Base-by-base conservation (phyloP, 495 filamentous ascomycete genomes). In the Penicillium goetzii region DNA sequence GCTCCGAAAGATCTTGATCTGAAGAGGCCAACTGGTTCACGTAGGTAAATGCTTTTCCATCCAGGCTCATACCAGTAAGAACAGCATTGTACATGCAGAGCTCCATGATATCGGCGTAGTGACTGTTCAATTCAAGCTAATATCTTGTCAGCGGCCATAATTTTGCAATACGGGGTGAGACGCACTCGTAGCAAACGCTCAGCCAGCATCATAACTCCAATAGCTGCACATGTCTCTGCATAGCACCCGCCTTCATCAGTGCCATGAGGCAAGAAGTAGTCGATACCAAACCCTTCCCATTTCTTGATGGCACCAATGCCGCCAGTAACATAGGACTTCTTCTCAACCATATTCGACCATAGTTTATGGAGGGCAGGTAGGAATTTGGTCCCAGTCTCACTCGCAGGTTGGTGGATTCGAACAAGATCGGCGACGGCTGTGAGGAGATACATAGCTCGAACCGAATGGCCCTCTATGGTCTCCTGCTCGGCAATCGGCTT, bases 201-300 rank as follows among this genome's bases (percentile, higher is more conserved):
- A 11, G 83, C 83, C 7, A 86, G 69, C 80, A 88, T 84, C 69
- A 88, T 87, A 32, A 86, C 74, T n/a, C 81, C 85, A 64, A 88
- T 85, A 1, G 78, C 79, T 3, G 85, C 85, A 62, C 85, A 88
- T 6, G 85, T 88, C 69, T 88, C 86, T 15, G 85, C 79, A 67
- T 86, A 88, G 63, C 84, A 88, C 0, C 85, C 85, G 12, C 84
- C 84, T 50, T 87, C 84, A 57, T 86, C 81, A 0, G 80, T 84
- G 3, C 81, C 74, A 21, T 84, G 81, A 6, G 83, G 83, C 7
- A 88, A 68, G 61, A 85, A 86, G 63, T 86, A 88, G 56, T 84
- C 80, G 34, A 83, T 76, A 0, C 84, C 86, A 67, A 88, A 87
- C 0, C 86, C 85, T 70, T 87, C 85, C 83, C 81, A 87, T 68